A percentile compares a stretch with the other conserved stretches of the same genome.
Conservation (phyloP, 2,329 filamentous ascomycete species). For the Rutstroemia sydowiana region DNA sequence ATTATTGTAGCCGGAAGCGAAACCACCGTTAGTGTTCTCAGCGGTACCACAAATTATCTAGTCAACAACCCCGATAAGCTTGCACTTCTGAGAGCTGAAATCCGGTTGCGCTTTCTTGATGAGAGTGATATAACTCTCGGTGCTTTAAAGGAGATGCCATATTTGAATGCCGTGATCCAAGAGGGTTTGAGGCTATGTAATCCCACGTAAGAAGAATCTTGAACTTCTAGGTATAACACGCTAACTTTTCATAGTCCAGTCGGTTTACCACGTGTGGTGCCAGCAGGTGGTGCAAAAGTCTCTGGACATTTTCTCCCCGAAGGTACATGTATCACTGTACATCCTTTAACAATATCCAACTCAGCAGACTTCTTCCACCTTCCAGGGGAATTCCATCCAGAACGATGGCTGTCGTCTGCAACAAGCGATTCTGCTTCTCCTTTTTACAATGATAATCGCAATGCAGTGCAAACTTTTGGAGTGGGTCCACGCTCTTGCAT, state of each 20-base stretch:
- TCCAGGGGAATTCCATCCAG: background rate
- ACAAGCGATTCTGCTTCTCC: background rate
- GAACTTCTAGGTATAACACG: background rate
- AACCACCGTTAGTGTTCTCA: background rate
- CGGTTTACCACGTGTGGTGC: constrained; percentile 13
- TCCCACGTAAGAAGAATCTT: background rate
- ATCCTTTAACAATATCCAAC: background rate
- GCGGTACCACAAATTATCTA: background rate
- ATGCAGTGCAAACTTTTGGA: background rate
- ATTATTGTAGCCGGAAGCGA: background rate
- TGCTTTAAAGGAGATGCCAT: constrained; percentile 23
- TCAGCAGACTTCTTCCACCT: background rate
- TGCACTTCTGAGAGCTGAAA: background rate
- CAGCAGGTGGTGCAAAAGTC: constrained; percentile 15
- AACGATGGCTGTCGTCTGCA: background rate
- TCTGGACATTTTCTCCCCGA: constrained; percentile 4
- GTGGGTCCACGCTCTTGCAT: background rate
- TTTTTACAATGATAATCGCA: background rate
- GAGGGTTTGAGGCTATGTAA: constrained; percentile 38
- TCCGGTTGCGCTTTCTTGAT: background rate
- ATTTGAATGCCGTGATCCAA: constrained; percentile 36
- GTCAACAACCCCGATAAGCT: background rate
- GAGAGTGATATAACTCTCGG: background rate
- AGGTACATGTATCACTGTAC: background rate
- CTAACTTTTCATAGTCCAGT: constrained; percentile 1